Percentiles rank a stretch among this genome's conserved stretches.
phyloP scores from a whole-genome alignment of 352 stramenopile species.

The Phytopythium litorale region DNA sequence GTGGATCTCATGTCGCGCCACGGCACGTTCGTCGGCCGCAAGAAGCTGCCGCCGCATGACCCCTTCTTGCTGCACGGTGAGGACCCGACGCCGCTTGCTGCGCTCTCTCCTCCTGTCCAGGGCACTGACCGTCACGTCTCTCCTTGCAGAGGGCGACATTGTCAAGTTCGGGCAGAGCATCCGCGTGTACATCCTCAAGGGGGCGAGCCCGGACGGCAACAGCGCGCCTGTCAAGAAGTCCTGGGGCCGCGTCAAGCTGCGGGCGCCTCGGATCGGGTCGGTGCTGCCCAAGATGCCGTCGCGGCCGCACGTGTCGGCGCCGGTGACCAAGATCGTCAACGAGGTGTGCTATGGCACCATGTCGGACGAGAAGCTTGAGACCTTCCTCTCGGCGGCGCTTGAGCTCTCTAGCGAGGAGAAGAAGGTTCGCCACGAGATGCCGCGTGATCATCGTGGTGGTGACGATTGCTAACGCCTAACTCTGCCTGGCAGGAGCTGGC shows the following conservation, averaged over 20 bases:
- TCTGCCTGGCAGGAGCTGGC: constrained; percentile 49
- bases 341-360: constrained; percentile 78
- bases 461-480: neutral
- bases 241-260: constrained; percentile 73
- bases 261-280: constrained; percentile 65
- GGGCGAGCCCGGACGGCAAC: constrained; percentile 47
- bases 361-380: constrained; percentile 66
- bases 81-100: neutral
- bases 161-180: constrained; percentile 88
- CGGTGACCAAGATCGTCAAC: constrained; percentile 78
- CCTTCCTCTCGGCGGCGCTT: constrained; percentile 63
- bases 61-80: constrained; percentile 74
- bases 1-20: constrained; percentile 88
- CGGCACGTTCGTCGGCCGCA: constrained; percentile 77
- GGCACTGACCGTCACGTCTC: neutral
- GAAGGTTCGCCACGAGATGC: constrained; percentile 31
- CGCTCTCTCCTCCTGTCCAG: neutral
- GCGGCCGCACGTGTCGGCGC: constrained; percentile 48
- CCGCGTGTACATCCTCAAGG: constrained; percentile 81
- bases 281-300: constrained; percentile 65
- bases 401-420: constrained; percentile 65
- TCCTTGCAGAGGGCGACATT: constrained; percentile 61
- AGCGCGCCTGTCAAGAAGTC: constrained; percentile 79
- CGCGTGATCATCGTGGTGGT: neutral
- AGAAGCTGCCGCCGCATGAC: constrained; percentile 84